Base-by-base conservation (phyloP, 2,329 filamentous ascomycete species). In the Neofusicoccum umdonicola region DNA sequence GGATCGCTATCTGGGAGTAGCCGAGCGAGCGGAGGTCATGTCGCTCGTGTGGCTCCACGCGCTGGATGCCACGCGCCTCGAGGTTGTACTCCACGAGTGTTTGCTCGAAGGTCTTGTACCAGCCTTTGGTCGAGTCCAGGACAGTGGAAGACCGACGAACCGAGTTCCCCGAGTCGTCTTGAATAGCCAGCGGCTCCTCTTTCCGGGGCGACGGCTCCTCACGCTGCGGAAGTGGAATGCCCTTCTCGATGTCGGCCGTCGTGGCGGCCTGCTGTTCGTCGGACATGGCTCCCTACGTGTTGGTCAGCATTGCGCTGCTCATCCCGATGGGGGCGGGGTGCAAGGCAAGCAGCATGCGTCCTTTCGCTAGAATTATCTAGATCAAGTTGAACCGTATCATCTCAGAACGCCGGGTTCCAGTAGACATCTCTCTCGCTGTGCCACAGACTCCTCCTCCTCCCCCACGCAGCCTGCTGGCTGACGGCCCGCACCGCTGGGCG, bases 51-150 rank as follows among this genome's bases (percentile, higher is more conserved):
- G 80, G 76, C 60, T 82, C 78, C 1, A 88, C 86, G 22, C 86
- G 81, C 70, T 87, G 80, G 54, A 88, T 87, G 8, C 87, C 86
- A 51, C 86, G 82, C 12, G 84, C 81, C 71, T 88, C 87, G 52
- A 87, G 76, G 66, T 85, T 86, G 73, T 83, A 85, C 64, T 77
- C 77, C 2, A 79, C 72, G 7, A 82, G 69, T n/a, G 74, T 77
- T 45, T 70, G 71, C 69, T 82, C 79, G 44, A 82, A 77, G 3
- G 69, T 54, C 57, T 70, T 51, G 41, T 57, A 42, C 62, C 62
- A 64, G 19, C 42, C 22, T 34, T 64, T 64, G 31, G 41, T 48
- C 8, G 45, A n/a, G 6, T 31, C 12, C 19, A 51, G 5, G 34
- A 17, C 45, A n/a, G 17, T 22, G n/a, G 58, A 61, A 15, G 58